These are phyloP conservation scores for Coniophora puteana DNA, from an alignment of 1,284 basidiomycete genomes.

Conservation along the genomic window DNA sequence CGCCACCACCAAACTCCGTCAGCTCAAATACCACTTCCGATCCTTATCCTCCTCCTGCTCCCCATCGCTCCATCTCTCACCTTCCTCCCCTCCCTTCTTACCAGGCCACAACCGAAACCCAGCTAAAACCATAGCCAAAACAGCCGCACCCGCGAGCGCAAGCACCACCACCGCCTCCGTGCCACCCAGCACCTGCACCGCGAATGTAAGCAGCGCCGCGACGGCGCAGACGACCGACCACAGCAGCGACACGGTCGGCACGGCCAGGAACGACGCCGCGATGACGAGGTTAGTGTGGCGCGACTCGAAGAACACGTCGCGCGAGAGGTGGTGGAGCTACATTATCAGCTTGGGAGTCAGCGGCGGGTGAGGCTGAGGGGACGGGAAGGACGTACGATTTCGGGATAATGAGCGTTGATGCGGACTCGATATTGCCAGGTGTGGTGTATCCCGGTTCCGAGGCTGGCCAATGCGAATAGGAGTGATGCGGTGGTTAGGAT, in stretches of 20 bases:
- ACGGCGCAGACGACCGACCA: not conserved
- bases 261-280: not conserved
- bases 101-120: not conserved
- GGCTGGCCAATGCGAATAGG: not conserved
- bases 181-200: not conserved
- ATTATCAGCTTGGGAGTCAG: not conserved
- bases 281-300: not conserved
- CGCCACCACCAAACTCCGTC: too few species aligned
- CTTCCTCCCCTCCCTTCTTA: not conserved
- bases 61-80: not conserved
- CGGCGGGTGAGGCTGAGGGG: not conserved
- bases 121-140: not conserved
- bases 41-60: not conserved
- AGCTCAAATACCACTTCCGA: too few species aligned
- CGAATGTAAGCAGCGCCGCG: not conserved
- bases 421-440: not conserved
- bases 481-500: not conserved
- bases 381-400: not conserved
- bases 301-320: not conserved
- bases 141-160: not conserved
- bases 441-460: not conserved
- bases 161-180: not conserved
- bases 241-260: not conserved
- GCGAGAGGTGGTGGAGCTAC: not conserved
- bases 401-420: not conserved